A percentile compares a stretch with the other conserved stretches of the same genome.
These are phyloP conservation scores for Ustilago bromivora DNA, from an alignment of 1,284 basidiomycete species.

Conservation along the genomic window DNA sequence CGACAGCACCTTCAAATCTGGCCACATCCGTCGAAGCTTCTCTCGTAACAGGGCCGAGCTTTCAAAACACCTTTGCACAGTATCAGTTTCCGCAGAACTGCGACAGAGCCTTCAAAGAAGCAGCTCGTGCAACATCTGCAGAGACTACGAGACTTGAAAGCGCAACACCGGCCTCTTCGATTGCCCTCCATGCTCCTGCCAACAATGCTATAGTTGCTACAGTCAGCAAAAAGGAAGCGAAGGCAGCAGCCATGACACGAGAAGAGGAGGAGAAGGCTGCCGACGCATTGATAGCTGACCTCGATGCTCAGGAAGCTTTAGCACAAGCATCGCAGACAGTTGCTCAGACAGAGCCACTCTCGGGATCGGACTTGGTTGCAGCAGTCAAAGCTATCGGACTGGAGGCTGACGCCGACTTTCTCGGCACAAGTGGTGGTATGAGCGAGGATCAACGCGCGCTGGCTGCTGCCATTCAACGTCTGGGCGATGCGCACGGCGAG, in stretches of 20 bases:
- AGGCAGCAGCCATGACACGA: conserved; percentile 19
- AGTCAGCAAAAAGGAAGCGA: conserved; percentile 1
- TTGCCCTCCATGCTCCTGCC: not conserved
- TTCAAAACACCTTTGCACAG: conserved; percentile 49
- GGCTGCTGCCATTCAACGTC: conserved; percentile 52
- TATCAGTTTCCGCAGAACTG: conserved; percentile 46
- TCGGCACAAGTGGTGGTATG: conserved; percentile 28
- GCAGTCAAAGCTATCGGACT: conserved; percentile 57
- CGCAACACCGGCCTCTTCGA: not conserved
- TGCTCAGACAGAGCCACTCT: conserved; percentile 21
- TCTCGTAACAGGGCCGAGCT: conserved; percentile 17
- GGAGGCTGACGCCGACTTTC: conserved; percentile 49
- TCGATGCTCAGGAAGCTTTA: conserved; percentile 15
- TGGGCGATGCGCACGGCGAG: conserved; percentile 43
- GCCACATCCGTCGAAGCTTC: conserved; percentile 6
- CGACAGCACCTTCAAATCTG: not conserved
- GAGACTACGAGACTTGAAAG: conserved; percentile 4
- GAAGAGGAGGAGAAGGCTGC: conserved; percentile 49
- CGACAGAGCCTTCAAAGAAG: conserved; percentile 30
- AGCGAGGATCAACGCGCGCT: conserved; percentile 52
- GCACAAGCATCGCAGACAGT: not conserved
- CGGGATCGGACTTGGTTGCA: conserved; percentile 47
- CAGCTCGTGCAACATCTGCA: conserved; percentile 2
- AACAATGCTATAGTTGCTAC: not conserved
- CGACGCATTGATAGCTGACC: conserved; percentile 37